Evolutionary conservation across 192 early-diverging fungal species (phyloP).

Genomic region (Rhizophagus prolifer): DNA sequence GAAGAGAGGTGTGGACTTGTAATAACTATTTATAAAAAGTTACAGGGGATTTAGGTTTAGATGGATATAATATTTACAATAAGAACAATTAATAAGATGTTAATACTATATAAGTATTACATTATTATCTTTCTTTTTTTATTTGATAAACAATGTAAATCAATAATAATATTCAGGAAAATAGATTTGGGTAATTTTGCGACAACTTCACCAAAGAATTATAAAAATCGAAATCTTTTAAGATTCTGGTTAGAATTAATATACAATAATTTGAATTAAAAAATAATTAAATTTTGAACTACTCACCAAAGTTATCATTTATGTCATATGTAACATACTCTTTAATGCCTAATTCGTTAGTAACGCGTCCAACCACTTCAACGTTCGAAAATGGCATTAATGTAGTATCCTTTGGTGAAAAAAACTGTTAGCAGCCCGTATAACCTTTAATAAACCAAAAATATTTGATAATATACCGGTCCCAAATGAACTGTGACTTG

Average conservation of each 20-base stretch:
- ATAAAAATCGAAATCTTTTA: slow-evolving; percentile 36
- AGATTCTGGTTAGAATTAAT: no score
- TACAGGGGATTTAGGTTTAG: neutral
- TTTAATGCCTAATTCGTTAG: slow-evolving; percentile 32
- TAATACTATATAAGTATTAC: no score
- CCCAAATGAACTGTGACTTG: slow-evolving; percentile 34
- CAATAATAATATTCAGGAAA: neutral
- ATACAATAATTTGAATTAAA: neutral
- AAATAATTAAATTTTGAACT: neutral
- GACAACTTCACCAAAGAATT: slow-evolving; percentile 33
- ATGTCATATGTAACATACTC: slow-evolving; percentile 37
- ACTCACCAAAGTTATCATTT: slow-evolving; percentile 42
- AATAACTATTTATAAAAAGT: neutral
- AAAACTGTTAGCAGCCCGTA: neutral
- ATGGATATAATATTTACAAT: neutral
- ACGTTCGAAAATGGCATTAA: slow-evolving; percentile 32
- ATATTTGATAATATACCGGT: slow-evolving; percentile 26
- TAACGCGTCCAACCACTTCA: slow-evolving; percentile 43
- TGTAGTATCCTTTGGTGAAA: slow-evolving; percentile 25
- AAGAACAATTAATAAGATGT: neutral
- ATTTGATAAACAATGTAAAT: neutral
- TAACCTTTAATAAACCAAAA: neutral
- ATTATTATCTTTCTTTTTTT: neutral
- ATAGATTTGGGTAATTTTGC: slow-evolving; percentile 1
- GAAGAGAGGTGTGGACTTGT: neutral